Conservation (phyloP, 2,329 filamentous ascomycete species). For the Colletotrichum spinosum region DNA sequence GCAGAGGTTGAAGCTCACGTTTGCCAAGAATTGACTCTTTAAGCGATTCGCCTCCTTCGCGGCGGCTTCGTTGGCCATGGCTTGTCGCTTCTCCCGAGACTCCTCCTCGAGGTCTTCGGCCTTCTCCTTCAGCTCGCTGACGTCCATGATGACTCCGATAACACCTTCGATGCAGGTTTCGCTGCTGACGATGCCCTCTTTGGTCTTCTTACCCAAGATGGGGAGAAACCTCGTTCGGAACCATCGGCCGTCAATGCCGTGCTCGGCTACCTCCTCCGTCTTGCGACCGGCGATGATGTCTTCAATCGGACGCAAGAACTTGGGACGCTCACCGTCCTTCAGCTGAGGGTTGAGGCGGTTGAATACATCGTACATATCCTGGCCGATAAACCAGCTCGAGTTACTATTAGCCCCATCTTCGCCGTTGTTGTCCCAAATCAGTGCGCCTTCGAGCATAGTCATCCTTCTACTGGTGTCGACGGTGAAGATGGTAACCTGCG, state of each 20-base stretch:
- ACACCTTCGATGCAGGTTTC: constrained; percentile 74
- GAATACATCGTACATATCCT: constrained; percentile 75
- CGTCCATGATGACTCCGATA: constrained; percentile 83
- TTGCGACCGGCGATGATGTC: constrained; percentile 72
- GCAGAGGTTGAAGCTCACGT: constrained; percentile 50
- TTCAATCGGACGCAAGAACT: constrained; percentile 70
- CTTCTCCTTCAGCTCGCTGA: constrained; percentile 76
- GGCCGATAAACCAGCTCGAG: constrained; percentile 66
- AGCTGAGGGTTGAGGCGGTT: constrained; percentile 58
- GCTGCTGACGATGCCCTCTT: constrained; percentile 58
- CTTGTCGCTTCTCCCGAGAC: constrained; percentile 75
- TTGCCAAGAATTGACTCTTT: constrained; percentile 83
- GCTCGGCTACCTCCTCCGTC: constrained; percentile 73
- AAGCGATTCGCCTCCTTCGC: constrained; percentile 84
- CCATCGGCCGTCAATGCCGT: constrained; percentile 70
- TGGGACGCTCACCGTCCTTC: constrained; percentile 55
- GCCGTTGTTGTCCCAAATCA: constrained; percentile 63
- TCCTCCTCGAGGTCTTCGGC: constrained; percentile 73
- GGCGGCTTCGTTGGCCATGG: constrained; percentile 80
- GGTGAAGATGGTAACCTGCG: constrained; percentile 81
- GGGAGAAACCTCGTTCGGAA: constrained; percentile 80
- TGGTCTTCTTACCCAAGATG: constrained; percentile 66
- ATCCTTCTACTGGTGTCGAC: constrained; percentile 72
- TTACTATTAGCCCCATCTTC: constrained; percentile 48
- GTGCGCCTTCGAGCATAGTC: constrained; percentile 77